Evolutionary conservation across 805 yeast species (phyloP), one percentile per base, ranked within the genome.

Genomic region (Lipomyces sp.): DNA sequence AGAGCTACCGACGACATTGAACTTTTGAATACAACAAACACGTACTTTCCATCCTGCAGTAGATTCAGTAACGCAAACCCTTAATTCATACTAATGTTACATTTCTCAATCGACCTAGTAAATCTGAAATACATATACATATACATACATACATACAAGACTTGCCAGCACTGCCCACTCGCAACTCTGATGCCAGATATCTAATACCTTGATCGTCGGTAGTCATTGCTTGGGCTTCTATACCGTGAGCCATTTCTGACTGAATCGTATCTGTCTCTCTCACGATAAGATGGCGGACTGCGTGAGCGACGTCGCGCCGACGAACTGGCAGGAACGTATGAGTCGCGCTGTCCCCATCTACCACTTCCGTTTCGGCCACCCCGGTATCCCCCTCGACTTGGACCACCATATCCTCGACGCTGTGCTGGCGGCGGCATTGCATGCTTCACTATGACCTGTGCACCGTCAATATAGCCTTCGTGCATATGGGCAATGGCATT

Each of bases 401-500:
- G 48, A 42, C 48, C 58, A 29, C 53, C 30, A 8, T 34, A 18
- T 34, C 63, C 63, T 15, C 65, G 63, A 18, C 63, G 59, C 35
- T 33, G 37, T 11, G 48, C 15, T 4, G 48, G 59, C 29, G 62
- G 64, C 24, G 64, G 67, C 33, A 59, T 57, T 3, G 64, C 42
- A 32, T 57, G 62, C 37, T 59, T 57, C 8, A 69, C 71, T 8
- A 29, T 35, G 53, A 69, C 53, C 37, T 61, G 33, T 15, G 57
- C 45, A 18, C 71, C 71, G 29, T 69, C 71, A 37, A 69, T 69
- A 24, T 48, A 58, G 5, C 71, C 71, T 7, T 57, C 71, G 24
- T 69, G 53, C 71, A 69, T 68, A 29, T 69, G 71, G 7, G 67
- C 68, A 34, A 69, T 64, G 10, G 71, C 71, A 5, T n/a, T 56